These are phyloP conservation scores for Pouteria glomerata DNA, from an alignment of 148 eudicot species.

Conservation along the genomic window DNA sequence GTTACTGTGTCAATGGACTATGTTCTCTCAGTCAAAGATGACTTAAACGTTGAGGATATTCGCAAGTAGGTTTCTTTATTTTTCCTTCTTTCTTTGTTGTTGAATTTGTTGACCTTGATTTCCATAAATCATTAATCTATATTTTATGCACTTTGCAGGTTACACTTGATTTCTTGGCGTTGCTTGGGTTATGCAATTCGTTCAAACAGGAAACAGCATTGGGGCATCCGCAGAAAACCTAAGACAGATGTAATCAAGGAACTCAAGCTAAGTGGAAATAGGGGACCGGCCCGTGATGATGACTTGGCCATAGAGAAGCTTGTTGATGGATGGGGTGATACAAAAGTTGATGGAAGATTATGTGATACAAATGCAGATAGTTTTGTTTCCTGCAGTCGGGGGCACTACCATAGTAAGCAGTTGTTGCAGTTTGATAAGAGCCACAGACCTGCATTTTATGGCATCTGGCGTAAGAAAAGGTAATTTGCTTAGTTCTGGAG, in stretches of 20 bases:
- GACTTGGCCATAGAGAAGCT: slow-evolving; percentile 43
- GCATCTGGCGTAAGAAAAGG: slow-evolving; percentile 86
- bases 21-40: slow-evolving; percentile 46
- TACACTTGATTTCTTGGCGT: slow-evolving; percentile 67
- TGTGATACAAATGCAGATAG: slow-evolving; percentile 25
- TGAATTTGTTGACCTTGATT: neutral
- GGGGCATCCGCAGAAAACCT: slow-evolving; percentile 73
- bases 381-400: slow-evolving; percentile 23
- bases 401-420: slow-evolving; percentile 40
- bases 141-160: slow-evolving; percentile 40
- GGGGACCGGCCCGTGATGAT: slow-evolving; percentile 41
- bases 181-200: slow-evolving; percentile 43
- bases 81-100: neutral
- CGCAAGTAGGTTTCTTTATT: slow-evolving; percentile 42
- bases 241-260: slow-evolving; percentile 63
- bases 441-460: slow-evolving; percentile 91
- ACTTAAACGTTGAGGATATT: slow-evolving; percentile 36
- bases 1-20: slow-evolving; percentile 61
- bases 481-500: slow-evolving; percentile 12
- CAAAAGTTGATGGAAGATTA: slow-evolving; percentile 23
- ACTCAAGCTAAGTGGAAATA: slow-evolving; percentile 55
- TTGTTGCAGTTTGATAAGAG: slow-evolving; percentile 91
- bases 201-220: slow-evolving; percentile 46
- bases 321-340: slow-evolving; percentile 55
- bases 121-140: neutral